Evolutionary conservation across 768 basidiomycete species (phyloP), one percentile per base, ranked within the genome.

Genomic region (Termitomyces sp.): DNA sequence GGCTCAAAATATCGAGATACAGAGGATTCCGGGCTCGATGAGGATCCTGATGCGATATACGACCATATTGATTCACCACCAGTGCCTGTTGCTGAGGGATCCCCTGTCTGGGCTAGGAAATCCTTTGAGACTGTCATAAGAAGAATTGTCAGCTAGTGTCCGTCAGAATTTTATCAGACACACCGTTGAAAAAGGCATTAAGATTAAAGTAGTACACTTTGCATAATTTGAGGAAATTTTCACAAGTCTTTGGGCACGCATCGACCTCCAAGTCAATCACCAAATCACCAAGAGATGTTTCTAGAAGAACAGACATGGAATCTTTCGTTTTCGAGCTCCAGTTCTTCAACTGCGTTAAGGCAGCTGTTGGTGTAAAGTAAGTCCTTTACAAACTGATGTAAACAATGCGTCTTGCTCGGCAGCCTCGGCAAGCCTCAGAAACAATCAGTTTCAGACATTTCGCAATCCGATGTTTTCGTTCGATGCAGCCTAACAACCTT

Each of bases 151-250:
- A 15, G 22, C 17, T 2, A 14, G 0, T 42, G 22, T 28, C 7
- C 2, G 26, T 15, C n/a, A 17, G 5, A 0, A 50, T 26, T 28
- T 1, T 38, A 19, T 40, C 17, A 34, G 17, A 74, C 87, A 54
- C 58, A 94, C 94, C 93, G 72, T 99, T 98, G 80, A 98, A 98
- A 76, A 99, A 99, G 0, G 93, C 93, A 68, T 94, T 93, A 58
- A 97, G 73, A 68, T 95, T 96, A 77, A 96, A 98, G 69, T 96
- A 96, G 68, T 97, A 97, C 56, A 91, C 78, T 75, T 98, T 98
- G 75, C 94, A 98, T 55, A 99, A 77, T 70, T 99, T 99, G 54
- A 99, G 81, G 66, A 98, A 98, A 77, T 98, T 99, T 70, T 92
- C 85, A 72, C 89, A 94, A 51, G 87, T 90, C 70, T 83, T 86